phyloP scores from a whole-genome alignment of 257 asterid species.

The Rehmannia glutinosa region DNA sequence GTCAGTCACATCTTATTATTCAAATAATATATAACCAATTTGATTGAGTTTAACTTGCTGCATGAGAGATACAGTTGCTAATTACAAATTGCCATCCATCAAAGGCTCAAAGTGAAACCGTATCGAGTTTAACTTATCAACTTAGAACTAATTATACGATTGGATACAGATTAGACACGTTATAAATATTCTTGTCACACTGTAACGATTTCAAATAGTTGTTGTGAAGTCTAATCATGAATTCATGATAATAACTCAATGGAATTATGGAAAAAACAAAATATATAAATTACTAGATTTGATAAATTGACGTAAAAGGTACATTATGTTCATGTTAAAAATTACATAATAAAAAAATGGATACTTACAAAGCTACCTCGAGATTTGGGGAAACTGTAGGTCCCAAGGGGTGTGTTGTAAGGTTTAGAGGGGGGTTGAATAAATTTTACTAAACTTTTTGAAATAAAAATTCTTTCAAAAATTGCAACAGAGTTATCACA shows the following conservation, averaged over 20 bases:
- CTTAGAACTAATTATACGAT: background rate
- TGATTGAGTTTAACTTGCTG: background rate
- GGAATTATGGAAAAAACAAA: background rate
- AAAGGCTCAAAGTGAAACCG: background rate
- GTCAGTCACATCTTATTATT: background rate
- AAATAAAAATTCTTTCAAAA: too few relatives aligned
- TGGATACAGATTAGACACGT: constrained; percentile 3
- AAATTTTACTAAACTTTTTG: too few relatives aligned
- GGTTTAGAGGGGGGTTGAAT: too few relatives aligned
- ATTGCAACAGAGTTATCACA: too few relatives aligned
- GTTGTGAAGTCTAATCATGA: background rate
- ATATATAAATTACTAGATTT: background rate
- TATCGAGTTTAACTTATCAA: background rate
- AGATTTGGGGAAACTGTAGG: too few relatives aligned
- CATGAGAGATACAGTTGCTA: background rate
- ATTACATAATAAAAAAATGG: background rate
- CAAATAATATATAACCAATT: background rate
- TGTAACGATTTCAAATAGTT: background rate
- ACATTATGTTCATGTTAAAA: background rate
- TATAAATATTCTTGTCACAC: background rate
- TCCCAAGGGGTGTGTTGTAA: too few relatives aligned
- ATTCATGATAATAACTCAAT: too few relatives aligned
- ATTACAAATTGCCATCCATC: background rate
- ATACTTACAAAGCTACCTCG: too few relatives aligned
- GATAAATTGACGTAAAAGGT: background rate